Base-by-base conservation (phyloP, 139 green algal species). In the Asterochloris sp. region DNA sequence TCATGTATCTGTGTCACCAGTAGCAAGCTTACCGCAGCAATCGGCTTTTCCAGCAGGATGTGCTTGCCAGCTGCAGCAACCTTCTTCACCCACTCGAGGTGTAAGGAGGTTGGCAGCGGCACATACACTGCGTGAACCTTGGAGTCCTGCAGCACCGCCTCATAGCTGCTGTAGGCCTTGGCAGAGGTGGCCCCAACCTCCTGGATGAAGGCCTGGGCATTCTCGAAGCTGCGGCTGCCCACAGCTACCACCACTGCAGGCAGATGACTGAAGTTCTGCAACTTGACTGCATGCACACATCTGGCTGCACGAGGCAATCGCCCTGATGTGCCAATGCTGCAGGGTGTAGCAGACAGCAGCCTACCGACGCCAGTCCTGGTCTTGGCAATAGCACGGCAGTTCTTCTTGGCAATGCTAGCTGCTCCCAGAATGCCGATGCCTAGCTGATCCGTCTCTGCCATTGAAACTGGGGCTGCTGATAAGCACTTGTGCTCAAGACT, bases 21-120 rank as follows among this genome's bases (percentile, higher is more conserved):
- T 10, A 76, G 71, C 0, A 19, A 12, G 66, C 80, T 83, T 15
- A 73, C 80, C 60, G 84, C 11, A 9, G 88, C 84, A 27, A 89
- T 81, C 13, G 89, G 89, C 86, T 93, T 93, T 75, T 93, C 89
- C 29, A 89, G 79, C 26, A 93, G 66, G 16, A 93, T 75, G 76
- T 91, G 86, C 78, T 92, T 92, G 14, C 88, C 88, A 9, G 83
- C 47, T 1, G 69, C 80, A 24, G 84, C 86, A 11, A 85, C 88
- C 19, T 85, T 84, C 19, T 62, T 62, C n/a, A 92, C 89, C 88
- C 88, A 92, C 47, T 89, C 76, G n/a, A 86, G 23, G 67, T 92
- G 89, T 11, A 86, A 62, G 2, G 66, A 62, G 10, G 88, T 85
- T 69, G 89, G 89, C 27, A 92, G 86, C 2, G 89, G 84, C n/a